Evolutionary conservation across 805 yeast genomes (phyloP).

Genomic region (Saccharomycopsis synnaedendra): DNA sequence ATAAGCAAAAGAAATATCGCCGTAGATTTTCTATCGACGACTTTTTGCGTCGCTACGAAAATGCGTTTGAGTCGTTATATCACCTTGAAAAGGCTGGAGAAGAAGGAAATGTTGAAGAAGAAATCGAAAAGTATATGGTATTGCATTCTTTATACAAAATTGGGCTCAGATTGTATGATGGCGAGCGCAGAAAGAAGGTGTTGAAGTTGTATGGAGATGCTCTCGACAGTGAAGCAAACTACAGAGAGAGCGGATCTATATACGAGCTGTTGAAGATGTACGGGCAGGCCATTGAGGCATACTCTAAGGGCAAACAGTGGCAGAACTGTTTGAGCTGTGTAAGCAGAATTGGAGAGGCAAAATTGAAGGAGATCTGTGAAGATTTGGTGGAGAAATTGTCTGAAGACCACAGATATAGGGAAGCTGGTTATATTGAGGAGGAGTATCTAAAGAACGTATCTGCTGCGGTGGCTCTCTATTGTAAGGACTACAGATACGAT

Average conservation of each 20-base stretch:
- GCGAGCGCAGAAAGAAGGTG: conserved; percentile 40
- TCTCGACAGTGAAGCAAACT: conserved; percentile 44
- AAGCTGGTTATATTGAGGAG: conserved; percentile 69
- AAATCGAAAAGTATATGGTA: conserved; percentile 57
- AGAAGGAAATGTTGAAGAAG: conserved; percentile 31
- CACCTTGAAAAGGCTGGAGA: conserved; percentile 28
- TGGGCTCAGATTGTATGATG: conserved; percentile 54
- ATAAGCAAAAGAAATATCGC: conserved; percentile 54
- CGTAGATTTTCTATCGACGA: conserved; percentile 73
- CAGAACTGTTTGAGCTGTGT: conserved; percentile 66
- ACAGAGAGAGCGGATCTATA: conserved; percentile 66
- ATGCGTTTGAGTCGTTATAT: conserved; percentile 58
- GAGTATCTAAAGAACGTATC: conserved; percentile 49
- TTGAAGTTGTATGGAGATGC: conserved; percentile 51
- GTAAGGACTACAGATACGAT: conserved; percentile 65
- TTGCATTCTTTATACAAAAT: conserved; percentile 57
- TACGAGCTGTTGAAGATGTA: conserved; percentile 55
- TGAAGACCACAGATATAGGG: conserved; percentile 62
- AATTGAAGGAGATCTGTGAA: conserved; percentile 39
- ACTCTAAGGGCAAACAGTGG: conserved; percentile 68
- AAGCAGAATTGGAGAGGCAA: conserved; percentile 16
- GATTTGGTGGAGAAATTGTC: conserved; percentile 47
- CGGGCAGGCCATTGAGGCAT: conserved; percentile 58
- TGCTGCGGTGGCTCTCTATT: conserved; percentile 54
- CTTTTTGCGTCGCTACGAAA: conserved; percentile 50